A percentile compares a stretch with the other conserved stretches of the same genome.
phyloP scores from a whole-genome alignment of 257 asterid species.

The Ballota nigra region DNA sequence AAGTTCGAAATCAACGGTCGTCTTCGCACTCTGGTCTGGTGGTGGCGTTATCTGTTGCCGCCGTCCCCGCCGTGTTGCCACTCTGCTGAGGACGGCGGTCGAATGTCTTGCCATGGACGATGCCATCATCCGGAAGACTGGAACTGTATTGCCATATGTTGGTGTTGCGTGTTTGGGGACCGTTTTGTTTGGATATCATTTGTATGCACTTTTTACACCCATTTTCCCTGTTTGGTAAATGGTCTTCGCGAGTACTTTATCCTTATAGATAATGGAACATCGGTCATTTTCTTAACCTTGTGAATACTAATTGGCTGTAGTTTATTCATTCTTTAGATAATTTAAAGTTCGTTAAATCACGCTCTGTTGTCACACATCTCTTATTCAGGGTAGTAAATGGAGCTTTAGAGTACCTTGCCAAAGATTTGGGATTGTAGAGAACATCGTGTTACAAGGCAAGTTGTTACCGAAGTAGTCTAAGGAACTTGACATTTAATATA shows the following conservation, averaged over 20 bases:
- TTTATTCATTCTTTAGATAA: neutral
- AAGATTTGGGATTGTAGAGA: conserved; percentile 84
- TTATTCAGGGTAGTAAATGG: conserved; percentile 91
- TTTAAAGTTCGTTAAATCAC: neutral
- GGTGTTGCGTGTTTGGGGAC: conserved; percentile 98
- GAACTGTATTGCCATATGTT: conserved; percentile 81
- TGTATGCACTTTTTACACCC: conserved; percentile 44
- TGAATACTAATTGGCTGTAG: neutral
- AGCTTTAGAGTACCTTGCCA: conserved; percentile 84
- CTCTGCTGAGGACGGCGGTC: too few species aligned
- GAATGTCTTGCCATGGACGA: too few species aligned
- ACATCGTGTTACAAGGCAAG: conserved; percentile 86
- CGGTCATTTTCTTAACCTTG: neutral
- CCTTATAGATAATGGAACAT: neutral
- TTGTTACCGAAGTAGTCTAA: conserved; percentile 5
- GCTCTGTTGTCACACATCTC: conserved; percentile 9
- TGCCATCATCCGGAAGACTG: too few species aligned
- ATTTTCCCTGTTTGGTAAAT: neutral
- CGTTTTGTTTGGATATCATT: conserved; percentile 90
- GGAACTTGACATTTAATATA: neutral
- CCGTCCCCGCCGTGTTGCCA: too few species aligned
- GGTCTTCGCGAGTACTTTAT: neutral
- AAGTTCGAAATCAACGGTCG: too few species aligned
- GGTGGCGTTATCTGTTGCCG: too few species aligned
- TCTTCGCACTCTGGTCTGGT: too few species aligned